These are phyloP conservation scores for Phytophthora nicotianae DNA, from an alignment of 352 stramenopile genomes.

Conservation along the genomic window DNA sequence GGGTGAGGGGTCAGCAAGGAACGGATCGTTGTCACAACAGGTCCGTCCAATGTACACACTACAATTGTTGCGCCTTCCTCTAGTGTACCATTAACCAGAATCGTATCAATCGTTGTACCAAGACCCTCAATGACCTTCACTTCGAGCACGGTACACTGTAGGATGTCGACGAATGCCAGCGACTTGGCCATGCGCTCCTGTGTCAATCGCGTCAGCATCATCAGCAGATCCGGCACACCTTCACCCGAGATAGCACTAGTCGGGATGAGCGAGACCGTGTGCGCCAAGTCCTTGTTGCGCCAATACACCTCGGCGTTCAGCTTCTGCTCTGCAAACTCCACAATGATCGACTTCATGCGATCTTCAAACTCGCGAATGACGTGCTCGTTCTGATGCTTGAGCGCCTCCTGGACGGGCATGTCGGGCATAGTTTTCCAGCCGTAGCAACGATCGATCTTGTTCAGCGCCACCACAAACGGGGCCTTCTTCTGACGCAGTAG, in stretches of 20 bases:
- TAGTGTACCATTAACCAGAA: conserved; percentile 97
- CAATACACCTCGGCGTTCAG: conserved; percentile 99
- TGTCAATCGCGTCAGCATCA: conserved; percentile 96
- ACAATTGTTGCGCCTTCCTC: conserved; percentile 97
- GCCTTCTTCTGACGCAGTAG: conserved; percentile 95
- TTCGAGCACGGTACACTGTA: conserved; percentile 98
- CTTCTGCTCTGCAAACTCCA: conserved; percentile 96
- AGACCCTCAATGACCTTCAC: conserved; percentile 99
- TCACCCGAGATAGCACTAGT: conserved; percentile 99
- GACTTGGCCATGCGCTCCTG: conserved; percentile 94
- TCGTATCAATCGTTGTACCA: conserved; percentile 98
- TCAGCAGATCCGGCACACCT: conserved; percentile 97
- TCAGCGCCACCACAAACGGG: conserved; percentile 98
- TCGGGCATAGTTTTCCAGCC: conserved; percentile 97
- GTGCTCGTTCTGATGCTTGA: conserved; percentile 92
- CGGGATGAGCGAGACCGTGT: conserved; percentile 97
- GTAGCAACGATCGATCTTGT: conserved; percentile 99
- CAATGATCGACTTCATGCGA: conserved; percentile 92
- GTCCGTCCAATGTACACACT: conserved; percentile 98
- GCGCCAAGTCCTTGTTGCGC: conserved; percentile 97
- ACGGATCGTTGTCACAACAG: conserved; percentile 97
- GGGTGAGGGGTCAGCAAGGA: conserved; percentile 98
- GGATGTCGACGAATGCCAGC: conserved; percentile 88
- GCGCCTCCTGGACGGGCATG: conserved; percentile 93
- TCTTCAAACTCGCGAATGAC: conserved; percentile 97